Evolutionary conservation across 2,329 filamentous ascomycete species (phyloP), one percentile per base, ranked within the genome.

Genomic region (Grosmannia clavigera): DNA sequence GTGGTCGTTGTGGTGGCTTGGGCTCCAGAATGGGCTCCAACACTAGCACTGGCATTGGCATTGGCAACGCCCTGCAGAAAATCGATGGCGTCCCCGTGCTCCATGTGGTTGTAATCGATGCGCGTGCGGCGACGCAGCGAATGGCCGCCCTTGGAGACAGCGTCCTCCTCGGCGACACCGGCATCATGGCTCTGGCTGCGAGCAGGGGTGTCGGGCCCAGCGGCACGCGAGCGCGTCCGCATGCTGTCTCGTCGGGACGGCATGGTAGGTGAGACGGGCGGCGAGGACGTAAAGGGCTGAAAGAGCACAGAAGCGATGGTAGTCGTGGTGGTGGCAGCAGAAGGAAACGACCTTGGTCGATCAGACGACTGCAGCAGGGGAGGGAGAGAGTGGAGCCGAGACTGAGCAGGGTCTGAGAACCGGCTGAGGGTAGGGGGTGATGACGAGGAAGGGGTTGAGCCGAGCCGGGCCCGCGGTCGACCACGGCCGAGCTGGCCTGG

Each of bases 51-150:
- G 55, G 60, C 33, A 3, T 69, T 68, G 27, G 64, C 48, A 40
- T 68, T 68, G 31, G 64, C 55, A 6, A 62, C 62, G 48, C 51
- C 25, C 22, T 56, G 29, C 29, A 57, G 38, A 29, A 33, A 54
- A 66, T 63, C 60, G 12, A 61, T 40, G 11, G 69, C 67, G 35
- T 74, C 69, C 52, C 82, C 79, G 62, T 81, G 78, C 59, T 77
- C 75, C 63, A 78, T 74, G 64, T 81, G 78, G 40, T 78, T 79
- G 72, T 83, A 83, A 69, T 83, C 80, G 63, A 83, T 74, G 61
- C 79, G 79, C 58, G 78, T 73, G 58, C 81, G 75, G 68, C 79
- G 81, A 64, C 81, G 75, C 35, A 84, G 74, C 40, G 80, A 81
- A 70, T 83, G 81, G 56, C 81, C 80, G 58, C 81, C 81, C 68